Base-by-base conservation (phyloP, 495 filamentous ascomycete species). In the Baudoinia panamericana region DNA sequence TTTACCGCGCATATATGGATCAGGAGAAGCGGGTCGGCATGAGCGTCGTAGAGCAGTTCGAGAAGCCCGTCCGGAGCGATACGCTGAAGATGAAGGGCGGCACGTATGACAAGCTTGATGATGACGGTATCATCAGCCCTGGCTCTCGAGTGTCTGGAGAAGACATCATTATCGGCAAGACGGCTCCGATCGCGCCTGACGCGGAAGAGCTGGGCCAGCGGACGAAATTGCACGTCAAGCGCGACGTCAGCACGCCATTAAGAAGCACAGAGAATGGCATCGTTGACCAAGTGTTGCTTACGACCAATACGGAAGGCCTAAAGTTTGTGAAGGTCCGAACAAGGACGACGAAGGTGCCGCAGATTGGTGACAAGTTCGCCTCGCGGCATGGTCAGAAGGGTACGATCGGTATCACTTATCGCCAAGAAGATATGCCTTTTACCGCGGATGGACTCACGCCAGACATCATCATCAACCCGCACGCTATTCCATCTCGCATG, bases 401-500 rank as follows among this genome's bases (percentile, higher is more conserved):
- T 58, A 96, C 92, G 1, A 93, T 99, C 58, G 90, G 90, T 70
- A 90, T 99, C 55, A 96, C 90, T 0, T 96, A 84, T 61, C 74
- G 87, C 10, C 83, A 92, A 50, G 90, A 96, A 62, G 92, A 99
- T 55, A 99, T 99, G 90, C 92, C 92, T 0, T 99, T 96, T 62
- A 92, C 86, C 4, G 67, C 75, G 29, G 83, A 95, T 61, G 90
- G 90, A 48, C 73, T 96, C 36, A 78, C 78, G 1, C 90, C 90
- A 1, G 90, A 99, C 60, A 66, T 99, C 39, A 95, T 99, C 61
- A 96, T 99, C 71, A 99, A 99, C 56, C 90, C 90, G 0, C 90
- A 99, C 71, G 90, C 92, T 60, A 96, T 99, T 71, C 90, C 90
- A 1, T 99, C 90, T 11, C 90, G 90, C 71, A 99, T 99, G 90